These are phyloP conservation scores for Pelargonium cotyledonis DNA, from an alignment of 441 rosid species.

Conservation along the genomic window DNA sequence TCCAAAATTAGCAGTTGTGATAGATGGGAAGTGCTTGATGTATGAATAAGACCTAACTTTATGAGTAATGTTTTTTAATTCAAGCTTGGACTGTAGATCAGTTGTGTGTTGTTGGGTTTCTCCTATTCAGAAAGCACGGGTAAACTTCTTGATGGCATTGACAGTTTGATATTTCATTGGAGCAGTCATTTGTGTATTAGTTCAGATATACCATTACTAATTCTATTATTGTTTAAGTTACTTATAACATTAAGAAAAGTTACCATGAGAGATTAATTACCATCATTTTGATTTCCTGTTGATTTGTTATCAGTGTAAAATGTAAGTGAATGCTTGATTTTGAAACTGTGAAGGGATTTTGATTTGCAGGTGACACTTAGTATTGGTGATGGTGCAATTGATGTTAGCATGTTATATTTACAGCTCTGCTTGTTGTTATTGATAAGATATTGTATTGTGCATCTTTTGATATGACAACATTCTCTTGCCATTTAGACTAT, in stretches of 20 bases:
- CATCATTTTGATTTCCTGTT: background rate
- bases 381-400: constrained; percentile 96
- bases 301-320: background rate
- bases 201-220: background rate
- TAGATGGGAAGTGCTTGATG: constrained; percentile 98
- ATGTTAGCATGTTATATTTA: constrained; percentile 89
- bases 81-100: constrained; percentile 91
- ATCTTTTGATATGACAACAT: background rate
- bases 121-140: constrained; percentile 99
- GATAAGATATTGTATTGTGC: constrained; percentile 84
- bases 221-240: background rate
- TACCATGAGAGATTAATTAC: background rate
- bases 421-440: constrained; percentile 87
- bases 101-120: constrained; percentile 99
- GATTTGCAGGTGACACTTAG: constrained; percentile 84
- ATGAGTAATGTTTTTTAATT: constrained; percentile 73
- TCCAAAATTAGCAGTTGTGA: constrained; percentile 85
- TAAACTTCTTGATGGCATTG: constrained; percentile 23
- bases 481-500: background rate
- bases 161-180: background rate
- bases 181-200: background rate
- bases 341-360: constrained; percentile 3
- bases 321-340: constrained; percentile 6
- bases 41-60: constrained; percentile 86
- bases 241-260: background rate